Percentiles rank a stretch among this genome's conserved stretches.
Conservation (phyloP, 2,329 filamentous ascomycete species). For the Metarhizium guizhouense region DNA sequence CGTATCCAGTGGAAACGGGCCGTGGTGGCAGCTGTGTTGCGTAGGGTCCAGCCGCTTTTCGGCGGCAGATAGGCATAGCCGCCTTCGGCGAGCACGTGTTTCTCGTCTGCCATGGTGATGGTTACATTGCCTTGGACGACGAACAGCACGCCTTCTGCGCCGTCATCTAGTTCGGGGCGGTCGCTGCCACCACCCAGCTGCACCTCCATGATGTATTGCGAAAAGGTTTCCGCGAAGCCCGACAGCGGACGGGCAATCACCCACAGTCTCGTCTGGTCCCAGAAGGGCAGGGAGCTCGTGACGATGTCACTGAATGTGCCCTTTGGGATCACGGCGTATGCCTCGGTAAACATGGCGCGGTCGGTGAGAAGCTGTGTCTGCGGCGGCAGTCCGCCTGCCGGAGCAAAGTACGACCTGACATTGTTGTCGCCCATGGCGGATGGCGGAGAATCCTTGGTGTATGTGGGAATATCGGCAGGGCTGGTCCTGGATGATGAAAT, state of each 20-base stretch:
- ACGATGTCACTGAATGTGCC: conserved; percentile 6
- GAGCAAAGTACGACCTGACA: conserved; percentile 4
- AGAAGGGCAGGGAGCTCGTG: conserved; percentile 6
- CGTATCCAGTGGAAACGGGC: conserved; percentile 8
- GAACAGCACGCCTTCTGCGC: conserved; percentile 4
- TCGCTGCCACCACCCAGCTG: conserved; percentile 2
- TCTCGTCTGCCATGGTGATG: neutral
- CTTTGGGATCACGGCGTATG: conserved; percentile 7
- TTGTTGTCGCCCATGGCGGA: neutral
- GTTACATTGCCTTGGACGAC: neutral
- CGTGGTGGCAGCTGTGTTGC: neutral
- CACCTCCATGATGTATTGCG: conserved; percentile 8
- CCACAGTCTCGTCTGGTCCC: conserved; percentile 5
- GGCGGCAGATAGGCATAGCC: conserved; percentile 5
- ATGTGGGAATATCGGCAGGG: too few species aligned
- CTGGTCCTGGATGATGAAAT: too few species aligned
- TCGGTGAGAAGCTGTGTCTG: conserved; percentile 7
- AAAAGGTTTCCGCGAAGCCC: conserved; percentile 7
- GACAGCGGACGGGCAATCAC: conserved; percentile 6
- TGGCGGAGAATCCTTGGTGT: neutral
- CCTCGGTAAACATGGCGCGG: conserved; percentile 7
- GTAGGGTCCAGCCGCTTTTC: neutral
- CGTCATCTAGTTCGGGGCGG: conserved; percentile 1
- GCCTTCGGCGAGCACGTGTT: conserved; percentile 1
- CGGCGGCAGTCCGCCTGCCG: conserved; percentile 4